Evolutionary conservation across 2,329 filamentous ascomycete genomes (phyloP), one percentile per base, ranked within the genome.

Genomic region (Harringtonia lauricola): DNA sequence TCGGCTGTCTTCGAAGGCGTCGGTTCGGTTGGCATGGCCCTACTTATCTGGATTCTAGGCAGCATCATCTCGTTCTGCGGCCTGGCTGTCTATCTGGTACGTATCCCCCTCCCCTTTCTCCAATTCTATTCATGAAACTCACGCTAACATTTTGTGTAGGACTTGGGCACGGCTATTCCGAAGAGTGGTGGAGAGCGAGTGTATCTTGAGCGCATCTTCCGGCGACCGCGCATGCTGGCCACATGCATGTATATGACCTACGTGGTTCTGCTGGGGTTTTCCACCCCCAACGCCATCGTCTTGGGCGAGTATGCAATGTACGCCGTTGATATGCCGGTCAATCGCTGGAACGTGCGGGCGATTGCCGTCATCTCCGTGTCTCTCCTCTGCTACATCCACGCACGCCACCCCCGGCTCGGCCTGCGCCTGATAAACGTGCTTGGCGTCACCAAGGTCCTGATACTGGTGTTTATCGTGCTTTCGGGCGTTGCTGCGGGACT

Each of bases 31-130:
- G 74, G 74, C 3, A 65, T 74, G 36, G 63, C 66, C 8, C 57
- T 78, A 14, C 60, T 72, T 37, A 57, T 78, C 18, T 78, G 74
- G 74, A 63, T 74, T 1, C 57, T 75, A 10, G 73, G 70, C 28
- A 61, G 59, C 22, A 47, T 67, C 12, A 64, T 70, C 31, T 65
- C 65, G 1, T 64, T 64, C 42, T 65, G 65, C 37, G 67, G 68
- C 18, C 59, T 70, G 12, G 59, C 63, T 13, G 66, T 70, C 6
- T 69, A 66, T 49, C 55, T 71, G 7, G 49, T 49, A 37, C 39
- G 49, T 36, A 4, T 18, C 26, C 8, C 19, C 3, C 12, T 12
- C 19, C 3, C 12, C 21, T 28, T 19, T 13, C 26, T 19, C 10
- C 19, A 5, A n/a, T n/a, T n/a, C n/a, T n/a, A n/a, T 15, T 13